Base-by-base conservation (phyloP, 495 filamentous ascomycete genomes). In the Penicillium goetzii region DNA sequence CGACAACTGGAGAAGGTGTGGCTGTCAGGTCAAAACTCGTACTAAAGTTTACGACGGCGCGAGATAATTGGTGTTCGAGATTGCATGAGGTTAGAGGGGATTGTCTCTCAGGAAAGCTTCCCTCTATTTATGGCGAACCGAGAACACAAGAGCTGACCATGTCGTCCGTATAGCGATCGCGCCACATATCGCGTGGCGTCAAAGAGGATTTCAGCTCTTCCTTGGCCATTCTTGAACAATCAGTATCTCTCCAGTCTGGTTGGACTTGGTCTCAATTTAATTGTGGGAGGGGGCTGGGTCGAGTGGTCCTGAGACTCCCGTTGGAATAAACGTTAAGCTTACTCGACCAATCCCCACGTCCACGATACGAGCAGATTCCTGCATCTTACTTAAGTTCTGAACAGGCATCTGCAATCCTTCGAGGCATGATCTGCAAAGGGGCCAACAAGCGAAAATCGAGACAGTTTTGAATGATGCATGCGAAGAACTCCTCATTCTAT, bases 361-460 rank as follows among this genome's bases (percentile, higher is more conserved):
- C 23, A 21, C 4, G 36, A 41, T 30, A 57, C 36, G 36, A 30
- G 21, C 9, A 25, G 14, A 1, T 54, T 41, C 3, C 34, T 15
- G 15, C 19, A 33, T 38, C 53, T 7, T 4, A 30, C 30, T 32
- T 32, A 32, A 32, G 30, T 32, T 32, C n/a, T 32, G 30, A 6
- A 21, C 32, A 55, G 30, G 19, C 30, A 21, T 26, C 23, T 43
- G 11, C 36, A 41, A 26, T 19, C 17, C n/a, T 56, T 33, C 19
- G 21, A 56, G 54, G 23, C 14, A 53, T 34, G 52, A 55, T 55
- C 52, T 34, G 30, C 52, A 33, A 25, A 25, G 30, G 28, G 8
- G 6, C 15, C 11, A 32, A 19, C 14, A 53, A 32, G n/a, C 2
- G 25, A 36, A 33, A 2, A 15, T 36, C 8, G n/a, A 11, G 30